A percentile compares a stretch with the other conserved stretches of the same genome.
phyloP scores from a whole-genome alignment of 2,329 filamentous ascomycete genomes.

The Camptophora hylomeconis region DNA sequence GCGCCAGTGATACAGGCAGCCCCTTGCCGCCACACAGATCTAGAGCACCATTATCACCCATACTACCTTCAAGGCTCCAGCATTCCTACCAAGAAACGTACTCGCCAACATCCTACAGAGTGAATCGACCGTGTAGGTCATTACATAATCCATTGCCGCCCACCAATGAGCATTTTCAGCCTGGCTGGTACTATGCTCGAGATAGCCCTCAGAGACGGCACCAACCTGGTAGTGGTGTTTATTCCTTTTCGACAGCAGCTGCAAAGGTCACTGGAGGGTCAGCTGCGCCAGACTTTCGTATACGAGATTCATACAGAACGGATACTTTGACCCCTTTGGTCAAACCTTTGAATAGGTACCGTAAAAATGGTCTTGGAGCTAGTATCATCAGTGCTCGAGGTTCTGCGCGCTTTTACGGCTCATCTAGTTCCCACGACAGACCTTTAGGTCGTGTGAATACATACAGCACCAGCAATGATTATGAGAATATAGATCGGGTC shows the following conservation, averaged over 20 bases:
- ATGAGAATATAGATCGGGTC: slow-evolving; percentile 8
- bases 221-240: too few species aligned
- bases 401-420: slow-evolving; percentile 11
- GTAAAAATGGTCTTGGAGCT: slow-evolving; percentile 15
- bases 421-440: slow-evolving; percentile 1
- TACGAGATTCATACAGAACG: slow-evolving; percentile 17
- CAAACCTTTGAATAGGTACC: slow-evolving; percentile 13
- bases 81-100: too few species aligned
- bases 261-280: slow-evolving; percentile 13
- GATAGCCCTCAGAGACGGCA: slow-evolving; percentile 4
- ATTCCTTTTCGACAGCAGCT: slow-evolving; percentile 17
- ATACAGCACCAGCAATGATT: slow-evolving; percentile 1
- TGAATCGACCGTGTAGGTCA: too few species aligned
- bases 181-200: slow-evolving; percentile 16
- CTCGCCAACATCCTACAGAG: too few species aligned
- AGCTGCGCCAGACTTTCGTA: slow-evolving; percentile 15
- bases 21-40: slow-evolving; percentile 14
- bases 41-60: slow-evolving; percentile 5
- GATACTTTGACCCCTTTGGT: slow-evolving; percentile 16
- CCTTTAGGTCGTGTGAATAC: background rate
- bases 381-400: slow-evolving; percentile 11
- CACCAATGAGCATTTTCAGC: slow-evolving; percentile 15
- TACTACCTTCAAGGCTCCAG: too few species aligned
- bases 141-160: too few species aligned
- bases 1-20: slow-evolving; percentile 16